Evolutionary conservation across 306 rosid genomes (phyloP), one percentile per base, ranked within the genome.

Genomic region (Vicia sativa): DNA sequence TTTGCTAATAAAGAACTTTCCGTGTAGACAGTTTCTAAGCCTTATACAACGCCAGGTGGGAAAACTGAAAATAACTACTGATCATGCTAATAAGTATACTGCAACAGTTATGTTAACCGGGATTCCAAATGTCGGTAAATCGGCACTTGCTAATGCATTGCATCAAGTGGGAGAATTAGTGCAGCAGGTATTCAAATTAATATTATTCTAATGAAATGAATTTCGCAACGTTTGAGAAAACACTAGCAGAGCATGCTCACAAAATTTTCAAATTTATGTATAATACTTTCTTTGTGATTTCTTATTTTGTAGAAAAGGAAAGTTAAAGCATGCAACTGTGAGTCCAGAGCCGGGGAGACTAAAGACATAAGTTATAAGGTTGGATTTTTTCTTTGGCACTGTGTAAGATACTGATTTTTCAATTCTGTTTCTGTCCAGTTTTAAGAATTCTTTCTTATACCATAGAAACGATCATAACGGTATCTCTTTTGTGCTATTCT

Each of bases 81-180:
- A 82, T 70, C 78, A 73, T 59, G 53, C 71, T 65, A 83, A 56
- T 61, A 45, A 45, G 9, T 69, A 75, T 77, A 85, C 96, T 41
- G 84, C 91, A 13, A 84, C 95, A 31, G 73, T 86, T 67, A 77
- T 92, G 85, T 79, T 92, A 23, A 79, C 84, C 80, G 92, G 96
- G 72, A 83, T 87, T 81, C 96, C 96, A 48, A 92, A 89, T 83
- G 96, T 89, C 71, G 96, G 96, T 23, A 92, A 92, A 77, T 87
- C 95, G 7, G 96, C 98, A 66, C 86, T 92, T 71, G 83, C 87
- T 84, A 92, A 87, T 74, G 83, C 95, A 61, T 75, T 92, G 77
- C 98, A 92, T 79, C 90, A 80, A 75, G 82, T 86, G 71, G 96
- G 68, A 87, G 93, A 87, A 87, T 86, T 76, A 87, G 91, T 66